These are phyloP conservation scores for Trichopus zeylanicus DNA, from an alignment of 116 monocot genomes.

Conservation along the genomic window DNA sequence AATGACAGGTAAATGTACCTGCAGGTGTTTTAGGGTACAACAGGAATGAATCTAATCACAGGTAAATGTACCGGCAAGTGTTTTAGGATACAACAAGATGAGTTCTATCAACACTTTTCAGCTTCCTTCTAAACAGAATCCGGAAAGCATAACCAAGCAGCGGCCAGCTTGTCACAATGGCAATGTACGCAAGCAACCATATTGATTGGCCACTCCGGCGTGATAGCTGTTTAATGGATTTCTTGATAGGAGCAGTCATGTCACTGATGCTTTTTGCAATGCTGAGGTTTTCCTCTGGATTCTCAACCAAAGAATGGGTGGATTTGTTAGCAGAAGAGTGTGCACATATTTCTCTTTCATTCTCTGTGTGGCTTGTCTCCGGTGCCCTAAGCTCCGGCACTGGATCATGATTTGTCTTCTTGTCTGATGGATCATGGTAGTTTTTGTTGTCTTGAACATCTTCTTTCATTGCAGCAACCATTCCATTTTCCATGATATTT, in stretches of 20 bases:
- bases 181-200: constrained; percentile 73
- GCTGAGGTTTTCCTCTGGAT: constrained; percentile 4
- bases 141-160: constrained; percentile 48
- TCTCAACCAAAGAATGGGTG: not conserved
- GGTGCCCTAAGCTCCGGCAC: too few species aligned
- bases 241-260: constrained; percentile 31
- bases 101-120: constrained; percentile 23
- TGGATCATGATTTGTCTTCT: too few species aligned
- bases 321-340: not conserved
- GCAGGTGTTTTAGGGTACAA: too few species aligned
- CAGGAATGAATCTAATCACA: not conserved
- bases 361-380: not conserved
- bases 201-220: constrained; percentile 37
- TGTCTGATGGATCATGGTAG: not conserved
- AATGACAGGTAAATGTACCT: not conserved
- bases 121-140: constrained; percentile 48
- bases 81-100: too few species aligned
- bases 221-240: constrained; percentile 44
- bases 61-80: constrained; percentile 11
- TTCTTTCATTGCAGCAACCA: constrained; percentile 39
- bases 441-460: constrained; percentile 9
- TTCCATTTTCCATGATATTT: constrained; percentile 62
- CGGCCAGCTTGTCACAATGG: constrained; percentile 71
- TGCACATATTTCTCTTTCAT: too few species aligned
- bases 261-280: constrained; percentile 3